A percentile compares a stretch with the other conserved stretches of the same genome.
phyloP scores from a whole-genome alignment of 1,139 yeast genomes.

The Blastobotrys petasosporus region DNA sequence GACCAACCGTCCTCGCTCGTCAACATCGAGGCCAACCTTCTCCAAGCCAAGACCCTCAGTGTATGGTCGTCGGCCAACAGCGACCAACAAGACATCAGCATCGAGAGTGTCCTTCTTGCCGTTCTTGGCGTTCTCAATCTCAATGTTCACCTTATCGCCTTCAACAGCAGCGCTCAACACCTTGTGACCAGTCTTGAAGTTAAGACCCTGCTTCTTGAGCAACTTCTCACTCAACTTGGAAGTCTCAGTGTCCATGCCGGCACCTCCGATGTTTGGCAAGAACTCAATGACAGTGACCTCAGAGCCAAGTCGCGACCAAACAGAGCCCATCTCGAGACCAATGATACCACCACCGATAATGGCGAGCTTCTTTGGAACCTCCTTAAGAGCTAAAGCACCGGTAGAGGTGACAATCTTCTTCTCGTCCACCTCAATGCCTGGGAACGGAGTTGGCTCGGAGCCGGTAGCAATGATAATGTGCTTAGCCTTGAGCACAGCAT shows the following conservation, averaged over 20 bases:
- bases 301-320: conserved; percentile 90
- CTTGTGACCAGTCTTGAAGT: conserved; percentile 89
- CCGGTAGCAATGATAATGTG: conserved; percentile 96
- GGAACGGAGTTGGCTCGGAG: conserved; percentile 98
- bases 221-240: conserved; percentile 85
- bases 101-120: conserved; percentile 77
- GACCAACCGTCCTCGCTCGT: conserved; percentile 86
- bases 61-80: conserved; percentile 98
- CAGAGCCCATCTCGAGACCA: conserved; percentile 99
- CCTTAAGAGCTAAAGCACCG: conserved; percentile 79
- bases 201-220: conserved; percentile 89
- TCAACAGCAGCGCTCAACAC: conserved; percentile 81
- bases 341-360: conserved; percentile 99
- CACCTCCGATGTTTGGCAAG: conserved; percentile 82
- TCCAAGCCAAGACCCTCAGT: conserved; percentile 86
- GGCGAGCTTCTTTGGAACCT: conserved; percentile 85
- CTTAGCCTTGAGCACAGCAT: conserved; percentile 63
- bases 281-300: conserved; percentile 94
- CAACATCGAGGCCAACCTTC: conserved; percentile 81
- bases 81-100: conserved; percentile 90
- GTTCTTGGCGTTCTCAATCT: conserved; percentile 81
- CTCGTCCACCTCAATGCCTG: conserved; percentile 94
- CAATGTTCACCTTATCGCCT: conserved; percentile 81
- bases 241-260: conserved; percentile 96
- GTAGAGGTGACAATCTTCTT: conserved; percentile 96